These are phyloP conservation scores for Entomortierella chlamydospora DNA, from an alignment of 192 early-diverging fungal genomes.

Conservation along the genomic window DNA sequence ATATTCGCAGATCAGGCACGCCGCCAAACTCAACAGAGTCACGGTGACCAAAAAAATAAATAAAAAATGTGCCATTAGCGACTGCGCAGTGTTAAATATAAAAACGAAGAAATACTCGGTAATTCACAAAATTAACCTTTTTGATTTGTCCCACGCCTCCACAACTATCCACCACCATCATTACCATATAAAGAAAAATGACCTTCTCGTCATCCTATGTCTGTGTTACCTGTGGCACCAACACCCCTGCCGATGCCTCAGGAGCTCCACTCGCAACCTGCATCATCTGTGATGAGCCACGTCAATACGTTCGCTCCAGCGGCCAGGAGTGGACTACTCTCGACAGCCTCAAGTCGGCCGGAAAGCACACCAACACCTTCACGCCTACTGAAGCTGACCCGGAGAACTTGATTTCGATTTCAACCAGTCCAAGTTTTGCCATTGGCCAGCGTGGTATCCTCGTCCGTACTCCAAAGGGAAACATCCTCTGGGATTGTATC, in stretches of 20 bases:
- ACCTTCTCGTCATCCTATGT: too few species aligned
- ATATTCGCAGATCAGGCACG: too few species aligned
- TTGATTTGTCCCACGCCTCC: too few species aligned
- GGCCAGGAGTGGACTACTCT: constrained; percentile 51
- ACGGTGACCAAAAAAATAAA: too few species aligned
- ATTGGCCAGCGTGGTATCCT: constrained; percentile 45
- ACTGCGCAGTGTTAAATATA: too few species aligned
- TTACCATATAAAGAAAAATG: too few species aligned
- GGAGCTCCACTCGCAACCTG: constrained; percentile 17
- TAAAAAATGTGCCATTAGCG: too few species aligned
- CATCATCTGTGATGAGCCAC: constrained; percentile 44
- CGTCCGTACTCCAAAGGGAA: constrained; percentile 34
- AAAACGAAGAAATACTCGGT: too few species aligned
- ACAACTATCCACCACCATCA: too few species aligned
- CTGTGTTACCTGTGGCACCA: constrained; percentile 41
- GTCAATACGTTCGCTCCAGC: constrained; percentile 29
- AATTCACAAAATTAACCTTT: too few species aligned
- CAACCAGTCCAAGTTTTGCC: constrained; percentile 23
- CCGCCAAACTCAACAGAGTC: too few species aligned
- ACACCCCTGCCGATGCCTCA: constrained; percentile 7
- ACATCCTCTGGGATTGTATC: constrained; percentile 52
- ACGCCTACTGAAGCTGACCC: constrained; percentile 33
- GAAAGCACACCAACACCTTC: constrained; percentile 31
- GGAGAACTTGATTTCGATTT: constrained; percentile 30
- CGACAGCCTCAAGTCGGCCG: constrained; percentile 6